A percentile compares a stretch with the other conserved stretches of the same genome.
phyloP scores from a whole-genome alignment of 2,329 filamentous ascomycete genomes.

The Penicillium paneum region DNA sequence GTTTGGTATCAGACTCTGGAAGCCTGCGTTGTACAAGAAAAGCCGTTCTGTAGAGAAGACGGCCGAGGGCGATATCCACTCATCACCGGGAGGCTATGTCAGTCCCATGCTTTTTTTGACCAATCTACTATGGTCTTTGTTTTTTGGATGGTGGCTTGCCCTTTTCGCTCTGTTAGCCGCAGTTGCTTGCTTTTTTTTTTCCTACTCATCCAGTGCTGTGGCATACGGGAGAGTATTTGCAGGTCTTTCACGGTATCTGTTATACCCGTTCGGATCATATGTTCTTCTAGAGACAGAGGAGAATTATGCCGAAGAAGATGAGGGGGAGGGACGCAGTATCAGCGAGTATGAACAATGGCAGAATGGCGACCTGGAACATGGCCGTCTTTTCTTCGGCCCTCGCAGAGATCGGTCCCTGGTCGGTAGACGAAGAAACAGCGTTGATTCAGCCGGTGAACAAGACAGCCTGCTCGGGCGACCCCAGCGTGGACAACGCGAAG shows the following conservation, averaged over 20 bases:
- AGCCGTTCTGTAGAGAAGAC: constrained; percentile 92
- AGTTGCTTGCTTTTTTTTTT: constrained; percentile 72
- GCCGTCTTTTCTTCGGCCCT: constrained; percentile 92
- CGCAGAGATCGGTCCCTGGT: constrained; percentile 71
- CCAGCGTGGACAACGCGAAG: constrained; percentile 49
- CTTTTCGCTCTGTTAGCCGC: constrained; percentile 71
- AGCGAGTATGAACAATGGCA: constrained; percentile 99
- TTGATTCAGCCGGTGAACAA: constrained; percentile 84
- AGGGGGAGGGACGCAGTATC: constrained; percentile 93
- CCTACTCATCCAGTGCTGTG: constrained; percentile 72
- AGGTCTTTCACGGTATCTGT: constrained; percentile 79
- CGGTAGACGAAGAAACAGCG: constrained; percentile 79
- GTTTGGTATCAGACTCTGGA: constrained; percentile 98
- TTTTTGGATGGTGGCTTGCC: constrained; percentile 96
- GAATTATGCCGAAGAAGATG: constrained; percentile 88
- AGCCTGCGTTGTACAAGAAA: constrained; percentile 97
- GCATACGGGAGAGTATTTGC: constrained; percentile 84
- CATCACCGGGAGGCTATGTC: constrained; percentile 81
- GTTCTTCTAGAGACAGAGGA: constrained; percentile 92
- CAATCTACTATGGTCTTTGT: constrained; percentile 83
- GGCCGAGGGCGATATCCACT: constrained; percentile 95
- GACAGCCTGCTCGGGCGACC: constrained; percentile 78
- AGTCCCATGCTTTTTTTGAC: constrained; percentile 80
- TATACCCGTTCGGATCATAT: constrained; percentile 97
- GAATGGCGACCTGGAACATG: constrained; percentile 92